Conservation (phyloP, 352 stramenopile species). For the Phytophthora citrophthora region DNA sequence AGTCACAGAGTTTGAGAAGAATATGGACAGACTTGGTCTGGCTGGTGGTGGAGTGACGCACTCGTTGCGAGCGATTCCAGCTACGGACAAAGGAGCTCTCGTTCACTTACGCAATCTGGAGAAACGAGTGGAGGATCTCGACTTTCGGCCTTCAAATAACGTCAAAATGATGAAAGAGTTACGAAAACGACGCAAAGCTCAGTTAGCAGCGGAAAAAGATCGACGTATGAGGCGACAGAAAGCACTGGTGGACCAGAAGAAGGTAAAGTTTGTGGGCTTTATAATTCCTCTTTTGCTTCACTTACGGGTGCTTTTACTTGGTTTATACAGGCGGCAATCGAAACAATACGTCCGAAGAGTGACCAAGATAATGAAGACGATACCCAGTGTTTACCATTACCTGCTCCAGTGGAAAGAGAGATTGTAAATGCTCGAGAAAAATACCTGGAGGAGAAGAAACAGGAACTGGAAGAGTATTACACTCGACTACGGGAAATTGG, state of each 20-base stretch:
- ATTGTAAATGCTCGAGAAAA: conserved; percentile 34
- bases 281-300: not conserved
- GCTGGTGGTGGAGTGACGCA: conserved; percentile 19
- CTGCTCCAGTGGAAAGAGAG: not conserved
- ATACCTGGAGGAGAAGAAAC: conserved; percentile 51
- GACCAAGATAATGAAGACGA: not conserved
- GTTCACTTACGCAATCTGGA: conserved; percentile 55
- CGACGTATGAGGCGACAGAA: conserved; percentile 57
- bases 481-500: conserved; percentile 43
- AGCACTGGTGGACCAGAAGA: conserved; percentile 47
- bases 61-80: conserved; percentile 45
- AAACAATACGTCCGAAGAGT: not conserved
- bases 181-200: conserved; percentile 64
- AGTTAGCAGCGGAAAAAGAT: conserved; percentile 74
- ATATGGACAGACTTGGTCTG: conserved; percentile 66
- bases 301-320: not conserved
- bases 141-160: conserved; percentile 81
- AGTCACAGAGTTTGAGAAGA: conserved; percentile 66
- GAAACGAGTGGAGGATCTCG: conserved; percentile 50
- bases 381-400: not conserved
- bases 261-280: conserved; percentile 18
- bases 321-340: conserved; percentile 7
- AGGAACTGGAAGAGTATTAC: conserved; percentile 60
- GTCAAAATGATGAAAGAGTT: conserved; percentile 88
- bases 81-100: conserved; percentile 44